A percentile compares a stretch with the other conserved stretches of the same genome.
Evolutionary conservation across 768 basidiomycete species (phyloP).

Genomic region (Roridomyces roridus): DNA sequence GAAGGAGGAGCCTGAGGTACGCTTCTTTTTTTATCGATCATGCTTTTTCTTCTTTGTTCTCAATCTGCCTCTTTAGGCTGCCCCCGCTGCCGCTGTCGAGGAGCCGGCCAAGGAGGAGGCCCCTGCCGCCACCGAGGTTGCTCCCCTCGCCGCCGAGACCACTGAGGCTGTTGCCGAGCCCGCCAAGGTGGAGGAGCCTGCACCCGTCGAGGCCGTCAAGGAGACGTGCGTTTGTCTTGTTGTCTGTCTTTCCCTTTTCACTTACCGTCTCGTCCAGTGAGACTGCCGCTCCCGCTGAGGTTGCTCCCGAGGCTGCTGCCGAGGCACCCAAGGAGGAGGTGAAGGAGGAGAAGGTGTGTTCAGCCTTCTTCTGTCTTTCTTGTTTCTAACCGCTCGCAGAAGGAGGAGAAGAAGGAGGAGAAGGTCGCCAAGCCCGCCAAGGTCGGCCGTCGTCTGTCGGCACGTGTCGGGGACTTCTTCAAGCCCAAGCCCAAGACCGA

Average conservation of each 20-base stretch:
- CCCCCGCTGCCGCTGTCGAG: constrained; percentile 42
- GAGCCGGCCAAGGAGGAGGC: constrained; percentile 44
- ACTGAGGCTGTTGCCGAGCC: constrained; percentile 37
- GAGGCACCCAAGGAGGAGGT: constrained; percentile 56
- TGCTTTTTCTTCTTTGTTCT: constrained; percentile 1
- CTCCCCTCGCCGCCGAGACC: constrained; percentile 29
- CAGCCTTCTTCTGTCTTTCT: background rate
- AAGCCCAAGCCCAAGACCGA: constrained; percentile 74
- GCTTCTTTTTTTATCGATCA: constrained; percentile 26
- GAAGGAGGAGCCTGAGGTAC: constrained; percentile 71
- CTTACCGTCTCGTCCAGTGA: constrained; percentile 45
- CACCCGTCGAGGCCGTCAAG: constrained; percentile 64
- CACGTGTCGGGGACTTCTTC: constrained; percentile 85
- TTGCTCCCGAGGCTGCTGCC: constrained; percentile 41
- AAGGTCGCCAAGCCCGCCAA: constrained; percentile 60
- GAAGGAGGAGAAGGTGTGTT: constrained; percentile 48
- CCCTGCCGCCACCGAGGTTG: constrained; percentile 43
- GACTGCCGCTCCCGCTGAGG: constrained; percentile 42
- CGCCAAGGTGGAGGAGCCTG: constrained; percentile 53
- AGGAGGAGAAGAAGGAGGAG: constrained; percentile 41
- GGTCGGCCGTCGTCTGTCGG: constrained; percentile 83
- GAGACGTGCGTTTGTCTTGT: constrained; percentile 61
- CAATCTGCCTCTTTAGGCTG: constrained; percentile 30
- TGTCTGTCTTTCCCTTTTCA: background rate
- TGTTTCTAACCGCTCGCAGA: background rate